phyloP scores from a whole-genome alignment of 2,329 filamentous ascomycete species.

The Clathrospora elynae region DNA sequence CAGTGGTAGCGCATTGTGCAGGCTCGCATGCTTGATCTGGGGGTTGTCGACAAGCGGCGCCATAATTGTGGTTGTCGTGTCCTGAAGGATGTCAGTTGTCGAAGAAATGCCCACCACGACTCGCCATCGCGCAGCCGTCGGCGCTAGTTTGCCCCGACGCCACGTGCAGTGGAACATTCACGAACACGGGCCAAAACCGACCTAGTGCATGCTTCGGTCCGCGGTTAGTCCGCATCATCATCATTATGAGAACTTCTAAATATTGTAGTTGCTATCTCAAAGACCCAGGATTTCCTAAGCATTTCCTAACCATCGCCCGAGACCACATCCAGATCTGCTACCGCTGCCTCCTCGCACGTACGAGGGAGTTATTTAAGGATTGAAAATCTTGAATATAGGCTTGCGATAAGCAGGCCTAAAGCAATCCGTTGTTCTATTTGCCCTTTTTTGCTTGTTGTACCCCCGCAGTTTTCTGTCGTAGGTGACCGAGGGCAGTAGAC shows the following conservation, averaged over 20 bases:
- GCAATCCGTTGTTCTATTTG: too few relatives aligned
- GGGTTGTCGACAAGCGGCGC: constrained; percentile 82
- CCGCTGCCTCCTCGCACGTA: too few relatives aligned
- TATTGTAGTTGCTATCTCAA: not conserved
- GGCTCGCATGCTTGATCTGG: constrained; percentile 84
- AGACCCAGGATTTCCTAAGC: too few relatives aligned
- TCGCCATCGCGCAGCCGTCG: constrained; percentile 21
- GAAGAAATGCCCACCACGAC: constrained; percentile 17
- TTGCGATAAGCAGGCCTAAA: too few relatives aligned
- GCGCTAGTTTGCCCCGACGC: constrained; percentile 10
- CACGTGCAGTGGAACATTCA: constrained; percentile 16
- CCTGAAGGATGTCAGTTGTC: constrained; percentile 18
- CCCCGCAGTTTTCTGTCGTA: too few relatives aligned
- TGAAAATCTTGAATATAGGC: too few relatives aligned
- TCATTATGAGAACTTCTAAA: not conserved
- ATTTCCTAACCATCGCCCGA: too few relatives aligned
- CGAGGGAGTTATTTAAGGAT: too few relatives aligned
- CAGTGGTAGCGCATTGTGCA: constrained; percentile 83
- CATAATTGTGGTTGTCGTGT: constrained; percentile 36
- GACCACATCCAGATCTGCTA: too few relatives aligned
- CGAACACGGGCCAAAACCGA: constrained; percentile 5
- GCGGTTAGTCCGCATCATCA: constrained; percentile 17
- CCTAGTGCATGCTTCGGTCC: constrained; percentile 1
- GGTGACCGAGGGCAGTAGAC: too few relatives aligned
- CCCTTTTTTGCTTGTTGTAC: too few relatives aligned